Percentiles rank a stretch among this genome's conserved stretches.
These are phyloP conservation scores for Gastrolobium bilobum DNA, from an alignment of 306 rosid genomes.

Conservation along the genomic window DNA sequence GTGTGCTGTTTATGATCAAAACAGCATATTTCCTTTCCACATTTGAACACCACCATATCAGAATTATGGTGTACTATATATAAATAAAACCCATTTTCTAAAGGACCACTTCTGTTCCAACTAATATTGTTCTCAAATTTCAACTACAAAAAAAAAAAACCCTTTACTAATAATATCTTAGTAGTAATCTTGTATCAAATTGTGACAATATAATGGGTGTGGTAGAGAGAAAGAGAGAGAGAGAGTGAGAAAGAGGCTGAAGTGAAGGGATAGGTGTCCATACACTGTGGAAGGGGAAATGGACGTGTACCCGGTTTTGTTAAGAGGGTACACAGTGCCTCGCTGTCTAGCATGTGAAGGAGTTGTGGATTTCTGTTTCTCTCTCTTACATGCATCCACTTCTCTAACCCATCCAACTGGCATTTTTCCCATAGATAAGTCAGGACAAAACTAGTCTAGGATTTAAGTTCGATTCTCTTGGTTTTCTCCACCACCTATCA, in stretches of 20 bases:
- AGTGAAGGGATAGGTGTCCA: slow-evolving; percentile 66
- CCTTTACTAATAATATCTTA: slow-evolving; percentile 46
- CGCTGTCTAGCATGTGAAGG: slow-evolving; percentile 91
- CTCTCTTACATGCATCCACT: slow-evolving; percentile 54
- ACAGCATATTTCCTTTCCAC: slow-evolving; percentile 42
- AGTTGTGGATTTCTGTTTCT: slow-evolving; percentile 49
- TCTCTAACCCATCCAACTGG: slow-evolving; percentile 58
- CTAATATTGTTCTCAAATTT: background rate
- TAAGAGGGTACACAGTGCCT: slow-evolving; percentile 70
- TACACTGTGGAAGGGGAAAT: slow-evolving; percentile 60
- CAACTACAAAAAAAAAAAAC: slow-evolving; percentile 33
- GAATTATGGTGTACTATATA: slow-evolving; percentile 1
- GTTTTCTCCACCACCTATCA: slow-evolving; percentile 50
- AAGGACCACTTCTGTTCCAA: slow-evolving; percentile 51
- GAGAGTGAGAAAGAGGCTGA: slow-evolving; percentile 35
- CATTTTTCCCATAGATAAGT: slow-evolving; percentile 60
- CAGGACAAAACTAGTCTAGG: slow-evolving; percentile 70
- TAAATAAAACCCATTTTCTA: slow-evolving; percentile 8
- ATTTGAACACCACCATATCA: slow-evolving; percentile 48
- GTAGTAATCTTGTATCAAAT: slow-evolving; percentile 31
- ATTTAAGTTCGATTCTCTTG: slow-evolving; percentile 58
- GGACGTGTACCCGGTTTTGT: slow-evolving; percentile 75
- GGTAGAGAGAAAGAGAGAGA: slow-evolving; percentile 28
- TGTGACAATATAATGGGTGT: slow-evolving; percentile 29
- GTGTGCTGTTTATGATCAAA: slow-evolving; percentile 36